These are phyloP conservation scores for Colletotrichum sp. DNA, from an alignment of 2,329 filamentous ascomycete species.

Conservation along the genomic window DNA sequence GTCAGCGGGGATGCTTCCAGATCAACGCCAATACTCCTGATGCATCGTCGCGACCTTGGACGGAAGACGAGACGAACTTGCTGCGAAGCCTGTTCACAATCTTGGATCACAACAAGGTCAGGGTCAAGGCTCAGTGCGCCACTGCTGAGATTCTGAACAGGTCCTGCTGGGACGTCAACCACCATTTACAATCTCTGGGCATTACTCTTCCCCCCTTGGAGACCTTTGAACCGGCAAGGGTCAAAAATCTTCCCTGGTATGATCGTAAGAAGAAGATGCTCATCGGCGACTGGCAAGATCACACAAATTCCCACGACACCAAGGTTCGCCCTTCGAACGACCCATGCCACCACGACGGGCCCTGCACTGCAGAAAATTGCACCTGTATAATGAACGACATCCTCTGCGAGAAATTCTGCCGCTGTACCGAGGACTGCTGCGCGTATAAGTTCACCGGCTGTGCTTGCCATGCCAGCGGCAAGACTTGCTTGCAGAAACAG, in stretches of 20 bases:
- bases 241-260: constrained; percentile 58
- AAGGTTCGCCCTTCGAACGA: constrained; percentile 63
- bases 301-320: constrained; percentile 60
- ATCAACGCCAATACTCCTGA: not conserved
- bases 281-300: constrained; percentile 59
- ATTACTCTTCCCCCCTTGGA: constrained; percentile 33
- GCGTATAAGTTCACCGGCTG: constrained; percentile 71
- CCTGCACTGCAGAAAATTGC: constrained; percentile 66
- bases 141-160: constrained; percentile 55
- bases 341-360: constrained; percentile 73
- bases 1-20: constrained; percentile 50
- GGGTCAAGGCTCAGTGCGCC: constrained; percentile 51
- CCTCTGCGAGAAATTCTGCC: constrained; percentile 76
- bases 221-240: constrained; percentile 31
- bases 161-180: constrained; percentile 57
- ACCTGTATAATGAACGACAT: constrained; percentile 65
- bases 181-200: constrained; percentile 45
- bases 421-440: constrained; percentile 63
- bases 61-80: constrained; percentile 51
- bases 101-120: constrained; percentile 44
- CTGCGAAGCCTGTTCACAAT: constrained; percentile 53
- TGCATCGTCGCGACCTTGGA: constrained; percentile 42
- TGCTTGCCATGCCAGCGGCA: constrained; percentile 65
- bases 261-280: constrained; percentile 61
- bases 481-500: constrained; percentile 61